phyloP scores from a whole-genome alignment of 331 rosid species.

The Pyrus hybrid region DNA sequence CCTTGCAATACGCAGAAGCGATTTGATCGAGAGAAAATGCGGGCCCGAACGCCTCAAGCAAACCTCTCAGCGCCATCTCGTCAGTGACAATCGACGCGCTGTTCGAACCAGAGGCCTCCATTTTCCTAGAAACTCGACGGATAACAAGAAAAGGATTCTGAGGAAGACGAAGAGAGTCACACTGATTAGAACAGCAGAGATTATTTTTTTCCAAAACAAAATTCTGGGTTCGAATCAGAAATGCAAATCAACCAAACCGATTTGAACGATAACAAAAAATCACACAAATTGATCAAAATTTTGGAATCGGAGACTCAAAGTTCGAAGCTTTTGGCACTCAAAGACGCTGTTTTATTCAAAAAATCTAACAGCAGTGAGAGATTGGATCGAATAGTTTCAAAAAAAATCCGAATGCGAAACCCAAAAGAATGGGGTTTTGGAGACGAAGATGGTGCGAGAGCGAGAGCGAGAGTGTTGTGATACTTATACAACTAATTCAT shows the following conservation, averaged over 20 bases:
- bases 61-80: constrained; percentile 42
- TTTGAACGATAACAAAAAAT: neutral
- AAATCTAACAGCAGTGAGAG: neutral
- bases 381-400: neutral
- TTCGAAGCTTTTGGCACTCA: neutral
- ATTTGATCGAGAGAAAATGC: constrained; percentile 56
- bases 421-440: neutral
- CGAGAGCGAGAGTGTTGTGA: neutral
- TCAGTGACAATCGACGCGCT: constrained; percentile 22
- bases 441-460: neutral
- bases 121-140: constrained; percentile 5
- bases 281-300: neutral
- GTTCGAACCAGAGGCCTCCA: constrained; percentile 40
- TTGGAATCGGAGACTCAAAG: neutral
- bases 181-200: too few relatives aligned
- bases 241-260: neutral
- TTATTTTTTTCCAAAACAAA: neutral
- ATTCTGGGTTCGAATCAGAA: neutral
- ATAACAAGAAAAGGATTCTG: neutral
- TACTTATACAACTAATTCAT: neutral
- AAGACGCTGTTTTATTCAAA: neutral
- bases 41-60: constrained; percentile 66
- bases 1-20: constrained; percentile 77
- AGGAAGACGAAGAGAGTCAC: neutral
- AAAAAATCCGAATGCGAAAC: neutral